Evolutionary conservation across 192 early-diverging fungal species (phyloP).

Genomic region (Umbelopsis sp.): DNA sequence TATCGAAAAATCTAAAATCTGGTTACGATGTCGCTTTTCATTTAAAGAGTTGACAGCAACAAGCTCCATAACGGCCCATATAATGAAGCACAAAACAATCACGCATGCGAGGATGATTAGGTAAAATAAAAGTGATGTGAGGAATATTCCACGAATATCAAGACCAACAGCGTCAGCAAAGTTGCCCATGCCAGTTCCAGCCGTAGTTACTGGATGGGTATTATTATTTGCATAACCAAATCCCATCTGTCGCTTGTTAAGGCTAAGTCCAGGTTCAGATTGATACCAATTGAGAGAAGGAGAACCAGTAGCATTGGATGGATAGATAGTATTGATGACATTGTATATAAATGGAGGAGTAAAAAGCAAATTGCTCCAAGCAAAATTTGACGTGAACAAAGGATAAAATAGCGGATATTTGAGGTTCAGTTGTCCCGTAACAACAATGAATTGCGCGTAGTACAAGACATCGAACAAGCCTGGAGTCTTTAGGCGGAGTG

Average conservation of each 20-base stretch:
- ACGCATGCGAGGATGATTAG: constrained; percentile 24
- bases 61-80: constrained; percentile 12
- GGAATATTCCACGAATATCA: constrained; percentile 29
- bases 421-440: constrained; percentile 47
- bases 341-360: constrained; percentile 4
- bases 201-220: constrained; percentile 16
- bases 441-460: constrained; percentile 54
- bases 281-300: constrained; percentile 13
- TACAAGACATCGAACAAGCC: constrained; percentile 55
- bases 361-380: constrained; percentile 43
- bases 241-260: constrained; percentile 8
- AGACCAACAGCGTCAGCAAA: constrained; percentile 31
- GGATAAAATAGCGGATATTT: constrained; percentile 52
- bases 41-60: not conserved
- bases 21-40: not conserved
- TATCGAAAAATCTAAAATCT: not conserved
- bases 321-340: not conserved
- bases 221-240: constrained; percentile 2
- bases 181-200: constrained; percentile 35
- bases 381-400: constrained; percentile 50
- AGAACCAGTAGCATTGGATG: constrained; percentile 11
- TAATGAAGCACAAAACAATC: constrained; percentile 22
- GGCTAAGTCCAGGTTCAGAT: constrained; percentile 5
- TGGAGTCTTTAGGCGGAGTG: constrained; percentile 48
- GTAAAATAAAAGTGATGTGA: constrained; percentile 28